Percentiles rank a stretch among this genome's conserved stretches.
These are phyloP conservation scores for Heterobasidion annosum DNA, from an alignment of 1,284 basidiomycete genomes.

Conservation along the genomic window DNA sequence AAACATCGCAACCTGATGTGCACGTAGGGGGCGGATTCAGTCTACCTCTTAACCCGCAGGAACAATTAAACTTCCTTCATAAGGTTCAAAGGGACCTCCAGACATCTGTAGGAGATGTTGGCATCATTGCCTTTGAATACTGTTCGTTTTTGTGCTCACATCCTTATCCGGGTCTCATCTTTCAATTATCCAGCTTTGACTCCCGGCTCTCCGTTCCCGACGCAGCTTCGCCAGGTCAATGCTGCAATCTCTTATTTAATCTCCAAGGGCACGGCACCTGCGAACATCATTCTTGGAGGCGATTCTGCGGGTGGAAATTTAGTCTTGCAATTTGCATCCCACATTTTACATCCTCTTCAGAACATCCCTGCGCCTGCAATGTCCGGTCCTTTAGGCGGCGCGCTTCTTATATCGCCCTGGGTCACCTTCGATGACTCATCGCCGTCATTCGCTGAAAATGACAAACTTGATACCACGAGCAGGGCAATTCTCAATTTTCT, in stretches of 20 bases:
- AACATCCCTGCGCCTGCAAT: conserved; percentile 10
- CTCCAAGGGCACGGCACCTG: conserved; percentile 7
- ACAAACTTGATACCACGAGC: neutral
- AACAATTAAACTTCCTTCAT: neutral
- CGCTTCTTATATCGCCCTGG: conserved; percentile 25
- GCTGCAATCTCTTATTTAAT: conserved; percentile 10
- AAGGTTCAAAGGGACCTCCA: neutral
- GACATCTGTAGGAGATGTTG: neutral
- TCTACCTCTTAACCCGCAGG: neutral
- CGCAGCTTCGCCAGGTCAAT: conserved; percentile 12
- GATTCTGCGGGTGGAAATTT: conserved; percentile 28
- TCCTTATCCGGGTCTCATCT: neutral
- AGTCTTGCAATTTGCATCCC: conserved; percentile 19
- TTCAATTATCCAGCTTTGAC: conserved; percentile 4
- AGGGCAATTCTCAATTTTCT: neutral
- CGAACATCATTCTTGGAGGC: conserved; percentile 15
- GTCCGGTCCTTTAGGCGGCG: conserved; percentile 15
- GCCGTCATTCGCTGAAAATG: conserved; percentile 1
- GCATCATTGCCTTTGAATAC: neutral
- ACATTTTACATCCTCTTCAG: conserved; percentile 22
- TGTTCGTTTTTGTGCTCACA: neutral
- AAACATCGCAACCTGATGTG: neutral
- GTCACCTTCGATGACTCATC: conserved; percentile 12
- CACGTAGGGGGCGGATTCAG: neutral
- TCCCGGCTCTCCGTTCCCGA: conserved; percentile 12